These are phyloP conservation scores for Graphilbum sp. DNA, from an alignment of 2,329 filamentous ascomycete species.

Conservation along the genomic window DNA sequence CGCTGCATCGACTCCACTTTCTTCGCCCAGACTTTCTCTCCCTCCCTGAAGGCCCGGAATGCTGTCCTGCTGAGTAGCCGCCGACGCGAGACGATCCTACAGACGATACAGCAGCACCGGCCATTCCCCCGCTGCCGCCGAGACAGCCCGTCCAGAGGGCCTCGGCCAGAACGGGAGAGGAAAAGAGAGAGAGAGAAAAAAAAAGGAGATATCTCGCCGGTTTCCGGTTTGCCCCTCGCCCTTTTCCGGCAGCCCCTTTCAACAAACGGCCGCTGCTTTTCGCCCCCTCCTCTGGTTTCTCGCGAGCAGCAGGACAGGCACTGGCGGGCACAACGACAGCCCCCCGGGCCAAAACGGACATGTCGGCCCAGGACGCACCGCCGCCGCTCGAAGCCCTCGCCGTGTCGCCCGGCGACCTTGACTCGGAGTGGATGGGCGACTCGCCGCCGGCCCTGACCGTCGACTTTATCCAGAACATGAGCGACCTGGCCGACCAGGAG, in stretches of 20 bases:
- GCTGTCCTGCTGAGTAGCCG: not conserved
- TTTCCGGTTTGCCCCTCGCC: too few relatives aligned
- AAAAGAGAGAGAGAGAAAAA: too few relatives aligned
- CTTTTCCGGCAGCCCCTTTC: too few relatives aligned
- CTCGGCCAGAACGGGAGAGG: too few relatives aligned
- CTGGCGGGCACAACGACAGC: too few relatives aligned
- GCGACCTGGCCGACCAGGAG: not conserved
- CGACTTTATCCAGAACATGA: slow-evolving; percentile 9
- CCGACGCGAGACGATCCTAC: not conserved
- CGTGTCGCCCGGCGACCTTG: slow-evolving; percentile 10
- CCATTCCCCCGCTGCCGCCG: too few relatives aligned
- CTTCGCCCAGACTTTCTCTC: not conserved
- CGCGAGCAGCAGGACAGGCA: too few relatives aligned
- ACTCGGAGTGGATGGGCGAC: slow-evolving; percentile 12
- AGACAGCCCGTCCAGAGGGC: too few relatives aligned
- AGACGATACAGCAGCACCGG: too few relatives aligned
- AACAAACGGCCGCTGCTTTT: too few relatives aligned
- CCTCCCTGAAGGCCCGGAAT: not conserved
- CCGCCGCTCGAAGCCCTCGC: slow-evolving; percentile 11
- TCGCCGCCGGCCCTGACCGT: slow-evolving; percentile 10
- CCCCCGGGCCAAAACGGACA: slow-evolving; percentile 3
- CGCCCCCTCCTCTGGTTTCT: too few relatives aligned
- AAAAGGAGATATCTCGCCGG: too few relatives aligned
- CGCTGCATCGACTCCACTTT: not conserved
- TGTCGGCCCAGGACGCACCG: slow-evolving; percentile 9